Base-by-base conservation (phyloP, 441 rosid genomes). In the Erodium trifolium region DNA sequence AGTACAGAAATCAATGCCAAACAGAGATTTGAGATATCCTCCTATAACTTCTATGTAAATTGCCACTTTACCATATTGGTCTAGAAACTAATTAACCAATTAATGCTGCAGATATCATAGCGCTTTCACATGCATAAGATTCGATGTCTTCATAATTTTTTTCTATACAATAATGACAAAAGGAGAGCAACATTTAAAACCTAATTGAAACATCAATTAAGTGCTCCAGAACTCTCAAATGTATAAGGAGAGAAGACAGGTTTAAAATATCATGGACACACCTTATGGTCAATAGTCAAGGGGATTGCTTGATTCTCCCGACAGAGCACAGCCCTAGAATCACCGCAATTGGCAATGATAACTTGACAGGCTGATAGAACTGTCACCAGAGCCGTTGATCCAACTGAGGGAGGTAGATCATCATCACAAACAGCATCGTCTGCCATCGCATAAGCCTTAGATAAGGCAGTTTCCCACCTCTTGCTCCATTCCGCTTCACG, bases 271-370 rank as follows among this genome's bases (percentile, higher is more conserved):
- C n/a, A 14, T 13, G 9, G 55, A 35, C 73, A 63, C 63, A 75
- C 78, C 35, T 67, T 75, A 70, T 75, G 78, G 69, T 75, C 78
- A 14, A 75, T 63, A 13, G 74, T 71, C 47, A 75, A 45, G 18
- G 78, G 71, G 45, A 75, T 51, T 18, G 78, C 49, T 51, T 75
- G 74, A 51, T 67, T 71, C 17, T 75, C 78, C 12, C 78, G 74
- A 59, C 72, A 63, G 57, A 75, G 65, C 37, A 75, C 78, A 9
- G 78, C 78, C 51, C 75, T 75, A 1, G 78, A 75, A 65, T 75
- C 75, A 23, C 78, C 75, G 34, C 78, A 75, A 62, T 75, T 75
- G 29, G 75, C 75, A 14, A 75, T 70, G 29, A 75, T 67, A n/a
- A 75, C 47, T 17, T 75, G 78, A 14, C 74, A 71, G 16, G 78